phyloP scores from a whole-genome alignment of 2,329 filamentous ascomycete genomes.

The Stemphylium beticola region DNA sequence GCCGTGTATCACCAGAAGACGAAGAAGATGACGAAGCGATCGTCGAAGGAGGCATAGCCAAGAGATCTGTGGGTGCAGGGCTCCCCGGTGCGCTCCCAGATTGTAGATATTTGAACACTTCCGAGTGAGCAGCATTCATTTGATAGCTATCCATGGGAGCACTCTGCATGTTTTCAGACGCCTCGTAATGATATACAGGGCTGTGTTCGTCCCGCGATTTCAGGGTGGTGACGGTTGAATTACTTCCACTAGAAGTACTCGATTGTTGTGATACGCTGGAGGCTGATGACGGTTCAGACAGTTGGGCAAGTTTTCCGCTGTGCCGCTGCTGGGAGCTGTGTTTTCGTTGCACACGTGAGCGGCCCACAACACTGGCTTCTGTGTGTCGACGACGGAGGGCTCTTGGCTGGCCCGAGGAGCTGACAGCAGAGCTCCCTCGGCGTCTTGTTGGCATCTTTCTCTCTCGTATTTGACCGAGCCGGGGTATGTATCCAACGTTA shows the following conservation, averaged over 20 bases:
- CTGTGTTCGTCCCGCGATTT: slow-evolving; percentile 49
- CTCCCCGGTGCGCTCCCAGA: slow-evolving; percentile 18
- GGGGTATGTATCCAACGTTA: slow-evolving; percentile 45
- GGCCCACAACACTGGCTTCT: slow-evolving; percentile 31
- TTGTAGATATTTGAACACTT: slow-evolving; percentile 41
- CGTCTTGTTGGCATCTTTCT: slow-evolving; percentile 33
- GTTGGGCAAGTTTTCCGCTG: slow-evolving; percentile 34
- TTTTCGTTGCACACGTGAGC: slow-evolving; percentile 41
- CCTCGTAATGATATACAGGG: slow-evolving; percentile 30
- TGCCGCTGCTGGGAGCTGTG: slow-evolving; percentile 42
- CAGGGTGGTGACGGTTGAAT: slow-evolving; percentile 55
- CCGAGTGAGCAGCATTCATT: slow-evolving; percentile 28
- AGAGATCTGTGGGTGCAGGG: slow-evolving; percentile 10
- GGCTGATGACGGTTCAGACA: slow-evolving; percentile 51
- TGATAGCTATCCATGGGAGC: slow-evolving; percentile 22
- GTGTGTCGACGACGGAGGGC: slow-evolving; percentile 27
- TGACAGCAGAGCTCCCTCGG: slow-evolving; percentile 29
- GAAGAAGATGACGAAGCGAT: slow-evolving; percentile 31
- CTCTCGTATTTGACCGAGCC: slow-evolving; percentile 51
- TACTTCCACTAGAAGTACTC: slow-evolving; percentile 53
- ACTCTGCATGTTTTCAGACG: slow-evolving; percentile 17
- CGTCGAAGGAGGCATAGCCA: slow-evolving; percentile 23
- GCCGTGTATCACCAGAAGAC: slow-evolving; percentile 24
- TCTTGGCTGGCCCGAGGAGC: slow-evolving; percentile 21
- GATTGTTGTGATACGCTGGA: slow-evolving; percentile 52